Evolutionary conservation across 805 yeast species (phyloP).

Genomic region (Huiozyma sinensis): DNA sequence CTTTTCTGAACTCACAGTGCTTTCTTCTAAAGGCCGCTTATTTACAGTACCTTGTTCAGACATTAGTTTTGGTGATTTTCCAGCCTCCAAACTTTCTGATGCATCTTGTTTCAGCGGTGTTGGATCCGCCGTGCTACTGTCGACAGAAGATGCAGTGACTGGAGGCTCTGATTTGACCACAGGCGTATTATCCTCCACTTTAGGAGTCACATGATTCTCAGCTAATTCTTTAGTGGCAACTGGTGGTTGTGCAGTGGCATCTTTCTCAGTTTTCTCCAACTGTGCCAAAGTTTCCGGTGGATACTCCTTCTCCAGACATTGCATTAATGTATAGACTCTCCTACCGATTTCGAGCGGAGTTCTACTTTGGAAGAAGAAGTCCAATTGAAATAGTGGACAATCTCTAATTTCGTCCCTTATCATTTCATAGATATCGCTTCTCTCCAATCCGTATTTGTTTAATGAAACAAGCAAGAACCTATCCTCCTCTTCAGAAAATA

Average conservation of each 20-base stretch:
- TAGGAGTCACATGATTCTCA: background rate
- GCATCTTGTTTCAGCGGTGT: too few species aligned
- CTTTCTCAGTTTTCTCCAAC: background rate
- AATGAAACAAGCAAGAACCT: conserved; percentile 73
- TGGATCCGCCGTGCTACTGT: too few species aligned
- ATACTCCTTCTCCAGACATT: conserved; percentile 60
- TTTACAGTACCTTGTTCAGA: too few species aligned
- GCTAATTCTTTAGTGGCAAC: background rate
- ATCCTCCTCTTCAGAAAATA: conserved; percentile 86
- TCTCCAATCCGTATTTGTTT: conserved; percentile 70
- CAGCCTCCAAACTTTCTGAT: too few species aligned
- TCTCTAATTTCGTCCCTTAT: conserved; percentile 67
- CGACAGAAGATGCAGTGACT: background rate
- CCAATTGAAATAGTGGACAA: conserved; percentile 74
- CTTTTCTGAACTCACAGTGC: too few species aligned
- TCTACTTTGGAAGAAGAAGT: conserved; percentile 80
- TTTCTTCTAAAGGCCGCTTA: too few species aligned
- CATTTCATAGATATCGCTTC: conserved; percentile 66
- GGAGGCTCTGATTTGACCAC: background rate
- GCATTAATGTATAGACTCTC: conserved; percentile 70
- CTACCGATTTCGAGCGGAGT: conserved; percentile 70
- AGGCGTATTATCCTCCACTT: background rate
- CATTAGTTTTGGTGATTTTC: too few species aligned
- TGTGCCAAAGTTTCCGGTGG: background rate
- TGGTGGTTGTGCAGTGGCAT: background rate